Base-by-base conservation (phyloP, 2,329 filamentous ascomycete species). In the Cladosporium colombiae region DNA sequence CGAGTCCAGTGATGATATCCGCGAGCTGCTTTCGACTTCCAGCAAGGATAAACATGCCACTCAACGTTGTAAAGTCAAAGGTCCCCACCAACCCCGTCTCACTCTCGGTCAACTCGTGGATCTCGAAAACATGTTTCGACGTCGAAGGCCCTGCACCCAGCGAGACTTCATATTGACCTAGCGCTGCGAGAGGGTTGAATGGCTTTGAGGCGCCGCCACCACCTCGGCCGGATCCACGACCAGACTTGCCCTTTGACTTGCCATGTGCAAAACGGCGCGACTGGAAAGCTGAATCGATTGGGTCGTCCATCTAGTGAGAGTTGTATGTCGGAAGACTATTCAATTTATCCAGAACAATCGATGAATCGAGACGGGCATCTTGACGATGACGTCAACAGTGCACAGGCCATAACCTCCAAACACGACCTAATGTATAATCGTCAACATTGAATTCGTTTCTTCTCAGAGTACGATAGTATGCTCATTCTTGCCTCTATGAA, bases 1-100 rank as follows among this genome's bases (percentile, higher is more conserved):
- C 58, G 33, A 66, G n/a, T 13, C 63, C 64, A 18, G 52, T 35
- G 14, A 66, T 52, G 5, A 68, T 60, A 25, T 49, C 56, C 10
- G 66, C 64, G 8, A 68, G 55, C 23, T 37, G 29, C 52, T 66
- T 66, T n/a, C 67, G 55, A 40, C 65, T 68, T 29, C 67, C 67
- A 29, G 67, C 60, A 11, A 68, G 59, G 3, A 68, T 18, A 27
- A 66, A 50, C 29, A 65, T 59, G 29, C 56, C 64, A n/a, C 11
- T 50, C 52, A 66, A 23, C 10, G 37, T 60, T 10, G 10, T 29
- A n/a, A 66, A 27, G 10, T 40, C 21, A 11, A 68, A 59, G 3
- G 52, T 66, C 4, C 59, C 67, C 11, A 68, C 21, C 11, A 68
- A 35, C 1, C 64, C 67, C 13, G 55, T 65, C 25, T 57, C 56